Evolutionary conservation across 2,329 filamentous ascomycete species (phyloP), one percentile per base, ranked within the genome.

Genomic region (Fusarium fujikuroi): DNA sequence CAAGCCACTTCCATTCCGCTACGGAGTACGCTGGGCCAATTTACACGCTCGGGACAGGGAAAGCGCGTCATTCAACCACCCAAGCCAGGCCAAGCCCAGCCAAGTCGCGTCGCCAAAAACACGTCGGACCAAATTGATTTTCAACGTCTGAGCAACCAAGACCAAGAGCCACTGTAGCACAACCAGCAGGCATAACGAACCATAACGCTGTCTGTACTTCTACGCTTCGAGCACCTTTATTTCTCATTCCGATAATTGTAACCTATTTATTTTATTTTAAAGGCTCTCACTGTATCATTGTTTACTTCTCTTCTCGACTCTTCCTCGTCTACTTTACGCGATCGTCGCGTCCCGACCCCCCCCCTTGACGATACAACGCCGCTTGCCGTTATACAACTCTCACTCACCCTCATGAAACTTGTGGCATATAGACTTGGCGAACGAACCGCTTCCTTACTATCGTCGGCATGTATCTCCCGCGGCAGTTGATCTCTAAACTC

Each of bases 381-480:
- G 47, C 43, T 50, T 61, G 65, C 66, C 49, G 34, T 53, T 61
- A 54, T 25, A 61, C 50, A 28, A 54, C 36, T 54, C 50, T 42
- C 63, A 46, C 43, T 52, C 61, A 73, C 66, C 66, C 72, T 66
- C 77, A 80, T 79, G 77, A 74, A 75, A 76, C 66, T 70, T 58
- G 73, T 62, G 50, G 40, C 67, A 56, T 47, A 60, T 46, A 16
- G 43, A 39, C 42, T 65, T 69, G 75, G 63, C 69, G 69, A 69
- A 52, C 53, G 59, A 68, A 69, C 62, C 63, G 66, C 61, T 69
- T 60, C 32, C 49, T 58, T 44, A 37, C 34, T 34, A 39, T 66
- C 52, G 58, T 58, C 66, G 81, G 79, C 82, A 99, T 99, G 96
- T 97, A 98, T 91, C 92, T 99, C 73, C 96, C 95, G 79, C 93